Percentiles rank a stretch among this genome's conserved stretches.
These are phyloP conservation scores for Guillardia theta DNA, from an alignment of 78 protist genomes.

Conservation along the genomic window DNA sequence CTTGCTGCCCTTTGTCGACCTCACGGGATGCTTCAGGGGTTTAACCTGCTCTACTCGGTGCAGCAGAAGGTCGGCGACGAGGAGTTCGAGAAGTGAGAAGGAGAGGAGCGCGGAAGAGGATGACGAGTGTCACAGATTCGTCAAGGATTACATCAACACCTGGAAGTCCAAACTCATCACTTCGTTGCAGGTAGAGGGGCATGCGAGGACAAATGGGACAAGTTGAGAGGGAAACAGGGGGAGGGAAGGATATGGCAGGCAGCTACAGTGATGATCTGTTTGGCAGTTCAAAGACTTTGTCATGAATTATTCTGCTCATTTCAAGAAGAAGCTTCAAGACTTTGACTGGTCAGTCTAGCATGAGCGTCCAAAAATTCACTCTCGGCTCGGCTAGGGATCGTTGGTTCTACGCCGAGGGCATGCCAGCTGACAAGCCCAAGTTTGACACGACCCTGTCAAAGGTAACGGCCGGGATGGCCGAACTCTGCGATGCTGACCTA, in stretches of 20 bases:
- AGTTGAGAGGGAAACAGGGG: too few relatives aligned
- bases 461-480: not conserved
- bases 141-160: not conserved
- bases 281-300: too few relatives aligned
- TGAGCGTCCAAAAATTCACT: too few relatives aligned
- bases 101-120: not conserved
- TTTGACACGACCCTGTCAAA: not conserved
- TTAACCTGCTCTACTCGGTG: not conserved
- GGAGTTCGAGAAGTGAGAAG: not conserved
- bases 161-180: not conserved
- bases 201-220: not conserved
- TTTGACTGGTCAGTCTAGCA: too few relatives aligned
- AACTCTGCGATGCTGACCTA: too few relatives aligned
- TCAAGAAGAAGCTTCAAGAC: not conserved
- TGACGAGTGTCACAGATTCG: not conserved
- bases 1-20: too few relatives aligned
- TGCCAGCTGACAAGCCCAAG: not conserved
- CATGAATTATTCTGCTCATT: too few relatives aligned
- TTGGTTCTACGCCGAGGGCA: slow-evolving; percentile 22
- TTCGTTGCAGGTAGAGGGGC: not conserved
- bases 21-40: too few relatives aligned
- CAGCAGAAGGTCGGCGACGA: not conserved
- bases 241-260: too few relatives aligned
- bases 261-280: too few relatives aligned
- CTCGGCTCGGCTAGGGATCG: too few relatives aligned